Evolutionary conservation across 495 filamentous ascomycete genomes (phyloP), one percentile per base, ranked within the genome.

Genomic region (Daldinia childiae): DNA sequence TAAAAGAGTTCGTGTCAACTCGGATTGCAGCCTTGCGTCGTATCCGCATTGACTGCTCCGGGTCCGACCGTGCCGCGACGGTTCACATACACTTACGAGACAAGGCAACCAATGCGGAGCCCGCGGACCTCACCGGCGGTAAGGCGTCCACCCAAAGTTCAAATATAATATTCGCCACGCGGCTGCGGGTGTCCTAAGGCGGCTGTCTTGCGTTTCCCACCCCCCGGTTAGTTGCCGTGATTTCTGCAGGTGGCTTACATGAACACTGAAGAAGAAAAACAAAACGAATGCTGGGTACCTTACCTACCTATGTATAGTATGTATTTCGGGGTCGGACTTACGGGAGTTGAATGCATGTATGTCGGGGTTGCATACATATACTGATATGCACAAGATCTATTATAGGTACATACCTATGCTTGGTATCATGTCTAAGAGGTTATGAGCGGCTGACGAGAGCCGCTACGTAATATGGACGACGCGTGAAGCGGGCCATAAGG

Each of bases 91-190:
- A 6, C 6, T 24, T 19, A 38, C 19, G 34, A 34, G 30, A 71
- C 17, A 45, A 62, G 60, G 56, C 56, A 48, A 15, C 70, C 65
- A 73, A 69, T 72, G 54, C 65, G 43, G 12, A 34, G 51, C 0
- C 50, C 61, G 61, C 70, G 70, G 70, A 24, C 61, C 29, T 66
- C 24, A 43, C 70, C 64, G 70, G 70, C 65, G 65, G 50, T 54
- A 30, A 54, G 15, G 24, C 50, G 14, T 30, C 50, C 26, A 54
- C 27, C 26, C 50, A 48, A 24, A 14, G 17, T 30, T 24, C 50
- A 24, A 48, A 48, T 48, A 3, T 9, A 21, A 48, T n/a, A 15
- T 62, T 58, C 64, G 55, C 64, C 64, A 59, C 45, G 36, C 56
- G 39, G 48, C 39, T 50, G 43, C 54, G 55, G 19, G 17, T 14